Conservation (phyloP, 805 yeast species). For the Lachancea thermotolerans region DNA sequence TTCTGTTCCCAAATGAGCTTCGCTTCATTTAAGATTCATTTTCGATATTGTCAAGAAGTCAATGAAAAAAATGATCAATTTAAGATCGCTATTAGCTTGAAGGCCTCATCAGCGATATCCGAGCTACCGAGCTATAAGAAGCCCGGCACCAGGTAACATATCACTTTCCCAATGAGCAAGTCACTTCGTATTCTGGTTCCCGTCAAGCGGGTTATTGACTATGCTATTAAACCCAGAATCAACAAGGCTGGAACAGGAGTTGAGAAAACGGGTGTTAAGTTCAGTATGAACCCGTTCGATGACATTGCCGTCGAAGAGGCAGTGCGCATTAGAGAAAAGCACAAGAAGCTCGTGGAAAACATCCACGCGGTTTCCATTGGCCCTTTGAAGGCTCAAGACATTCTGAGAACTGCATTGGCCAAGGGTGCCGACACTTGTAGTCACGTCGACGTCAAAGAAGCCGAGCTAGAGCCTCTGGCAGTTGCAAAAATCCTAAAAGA, state of each 20-base stretch:
- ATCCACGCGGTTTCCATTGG: constrained; percentile 93
- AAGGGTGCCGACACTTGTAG: constrained; percentile 90
- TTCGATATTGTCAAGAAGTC: background rate
- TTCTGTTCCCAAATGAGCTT: background rate
- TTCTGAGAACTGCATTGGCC: constrained; percentile 83
- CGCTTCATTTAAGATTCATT: background rate
- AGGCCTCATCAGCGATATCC: background rate
- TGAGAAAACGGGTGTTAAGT: constrained; percentile 85
- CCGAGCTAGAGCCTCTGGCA: constrained; percentile 74
- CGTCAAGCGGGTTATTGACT: constrained; percentile 90
- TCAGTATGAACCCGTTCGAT: constrained; percentile 92
- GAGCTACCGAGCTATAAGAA: background rate
- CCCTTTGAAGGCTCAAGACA: constrained; percentile 77
- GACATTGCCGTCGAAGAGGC: constrained; percentile 98
- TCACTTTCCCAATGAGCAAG: constrained; percentile 9
- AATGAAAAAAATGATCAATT: background rate
- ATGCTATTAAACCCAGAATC: constrained; percentile 87
- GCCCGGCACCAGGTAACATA: background rate
- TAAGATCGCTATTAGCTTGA: background rate
- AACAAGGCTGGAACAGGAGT: constrained; percentile 74
- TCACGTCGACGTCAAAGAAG: constrained; percentile 68
- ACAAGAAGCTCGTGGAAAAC: constrained; percentile 60
- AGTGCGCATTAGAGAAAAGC: constrained; percentile 58
- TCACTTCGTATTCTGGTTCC: constrained; percentile 67
- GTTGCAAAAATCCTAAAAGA: constrained; percentile 81